A percentile compares a stretch with the other conserved stretches of the same genome.
These are phyloP conservation scores for Aureobasidium musti DNA, from an alignment of 2,329 filamentous ascomycete species.

Conservation along the genomic window DNA sequence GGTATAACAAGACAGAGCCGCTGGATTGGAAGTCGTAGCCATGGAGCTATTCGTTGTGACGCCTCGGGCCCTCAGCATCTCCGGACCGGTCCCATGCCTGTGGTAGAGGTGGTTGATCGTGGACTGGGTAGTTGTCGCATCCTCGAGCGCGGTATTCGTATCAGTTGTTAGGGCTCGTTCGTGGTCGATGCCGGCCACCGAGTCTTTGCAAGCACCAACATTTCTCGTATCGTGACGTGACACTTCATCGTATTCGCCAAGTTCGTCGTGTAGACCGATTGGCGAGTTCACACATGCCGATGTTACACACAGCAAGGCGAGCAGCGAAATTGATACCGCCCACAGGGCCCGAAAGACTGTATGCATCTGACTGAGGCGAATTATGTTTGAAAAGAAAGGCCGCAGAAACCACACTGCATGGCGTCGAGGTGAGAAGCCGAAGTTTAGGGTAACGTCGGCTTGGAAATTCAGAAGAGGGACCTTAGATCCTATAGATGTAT, in stretches of 20 bases:
- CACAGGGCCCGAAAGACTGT: not conserved
- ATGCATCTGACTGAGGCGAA: not conserved
- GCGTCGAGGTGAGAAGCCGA: not conserved
- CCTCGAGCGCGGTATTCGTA: not conserved
- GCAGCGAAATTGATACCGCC: not conserved
- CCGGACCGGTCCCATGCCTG: not conserved
- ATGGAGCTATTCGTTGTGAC: not conserved
- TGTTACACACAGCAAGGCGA: not conserved
- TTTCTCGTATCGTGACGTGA: not conserved
- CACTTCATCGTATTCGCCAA: not conserved
- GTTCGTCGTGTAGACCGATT: not conserved
- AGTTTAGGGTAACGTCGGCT: no score
- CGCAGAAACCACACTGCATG: conserved; percentile 1
- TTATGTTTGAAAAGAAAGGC: not conserved
- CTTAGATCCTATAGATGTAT: no score
- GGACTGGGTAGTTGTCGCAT: not conserved
- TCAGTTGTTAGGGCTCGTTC: not conserved
- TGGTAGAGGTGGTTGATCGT: conserved; percentile 5
- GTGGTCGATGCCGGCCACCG: no score
- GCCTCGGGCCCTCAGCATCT: not conserved
- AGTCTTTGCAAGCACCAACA: no score
- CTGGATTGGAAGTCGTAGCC: conserved; percentile 1
- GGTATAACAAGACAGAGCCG: conserved; percentile 16
- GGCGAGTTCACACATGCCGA: not conserved
- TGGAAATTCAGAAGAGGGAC: not conserved